phyloP scores from a whole-genome alignment of 495 filamentous ascomycete species.

The Letharia columbiana region DNA sequence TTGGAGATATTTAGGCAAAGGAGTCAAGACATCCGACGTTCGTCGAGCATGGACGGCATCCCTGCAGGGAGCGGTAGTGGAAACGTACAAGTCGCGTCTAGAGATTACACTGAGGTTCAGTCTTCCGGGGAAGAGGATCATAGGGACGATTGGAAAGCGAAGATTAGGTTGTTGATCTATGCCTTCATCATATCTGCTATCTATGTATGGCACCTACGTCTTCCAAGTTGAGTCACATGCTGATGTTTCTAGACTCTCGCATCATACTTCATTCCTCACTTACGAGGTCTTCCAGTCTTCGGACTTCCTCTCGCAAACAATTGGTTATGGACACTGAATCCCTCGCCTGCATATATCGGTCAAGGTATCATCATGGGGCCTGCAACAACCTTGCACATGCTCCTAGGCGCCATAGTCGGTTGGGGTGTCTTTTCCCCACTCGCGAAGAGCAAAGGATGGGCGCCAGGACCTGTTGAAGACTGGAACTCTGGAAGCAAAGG shows the following conservation, averaged over 20 bases:
- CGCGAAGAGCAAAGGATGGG: conserved; percentile 80
- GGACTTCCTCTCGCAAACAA: conserved; percentile 61
- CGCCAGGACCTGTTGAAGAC: conserved; percentile 71
- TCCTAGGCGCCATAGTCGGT: conserved; percentile 79
- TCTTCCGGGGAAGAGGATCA: conserved; percentile 31
- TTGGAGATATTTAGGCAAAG: conserved; percentile 26
- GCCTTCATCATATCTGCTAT: conserved; percentile 51
- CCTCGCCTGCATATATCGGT: conserved; percentile 87
- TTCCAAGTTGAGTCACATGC: not conserved
- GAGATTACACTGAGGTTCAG: conserved; percentile 10
- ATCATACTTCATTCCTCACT: conserved; percentile 82
- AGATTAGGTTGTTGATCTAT: conserved; percentile 51
- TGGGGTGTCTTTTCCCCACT: conserved; percentile 89
- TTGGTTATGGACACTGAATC: conserved; percentile 96
- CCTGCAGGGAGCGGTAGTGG: conserved; percentile 15
- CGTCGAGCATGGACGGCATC: conserved; percentile 16
- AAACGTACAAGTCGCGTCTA: conserved; percentile 6
- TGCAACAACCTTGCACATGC: conserved; percentile 89
- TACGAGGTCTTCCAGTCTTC: conserved; percentile 79
- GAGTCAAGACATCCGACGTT: conserved; percentile 23
- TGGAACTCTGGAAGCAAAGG: conserved; percentile 91
- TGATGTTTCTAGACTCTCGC: conserved; percentile 56
- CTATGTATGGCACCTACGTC: conserved; percentile 34
- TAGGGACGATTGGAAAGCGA: conserved; percentile 50
- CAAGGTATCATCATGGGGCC: conserved; percentile 75